A percentile compares a stretch with the other conserved stretches of the same genome.
These are phyloP conservation scores for Golubevia sp. DNA, from an alignment of 1,284 basidiomycete genomes.

Conservation along the genomic window DNA sequence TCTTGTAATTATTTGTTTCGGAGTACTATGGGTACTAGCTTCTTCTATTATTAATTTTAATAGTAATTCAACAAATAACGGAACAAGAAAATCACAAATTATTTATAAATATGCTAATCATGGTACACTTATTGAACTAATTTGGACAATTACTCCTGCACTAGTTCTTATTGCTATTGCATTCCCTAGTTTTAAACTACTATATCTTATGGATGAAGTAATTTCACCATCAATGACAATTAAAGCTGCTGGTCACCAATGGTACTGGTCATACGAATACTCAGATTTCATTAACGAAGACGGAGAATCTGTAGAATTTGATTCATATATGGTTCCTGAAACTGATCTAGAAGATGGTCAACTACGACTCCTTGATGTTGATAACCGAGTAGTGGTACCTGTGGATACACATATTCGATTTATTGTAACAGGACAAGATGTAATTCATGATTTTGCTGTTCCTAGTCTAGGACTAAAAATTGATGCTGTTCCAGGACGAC, in stretches of 20 bases:
- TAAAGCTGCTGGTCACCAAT: slow-evolving; percentile 50
- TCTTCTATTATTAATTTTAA: slow-evolving; percentile 50
- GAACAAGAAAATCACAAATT: slow-evolving; percentile 35
- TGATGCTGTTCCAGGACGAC: slow-evolving; percentile 59
- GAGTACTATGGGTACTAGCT: slow-evolving; percentile 52
- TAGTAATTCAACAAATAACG: slow-evolving; percentile 45
- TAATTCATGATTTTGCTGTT: slow-evolving; percentile 63
- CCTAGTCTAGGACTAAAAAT: slow-evolving; percentile 62
- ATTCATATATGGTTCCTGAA: slow-evolving; percentile 56
- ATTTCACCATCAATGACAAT: slow-evolving; percentile 49
- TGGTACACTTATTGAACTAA: slow-evolving; percentile 47
- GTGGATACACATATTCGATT: slow-evolving; percentile 62
- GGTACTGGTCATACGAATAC: slow-evolving; percentile 46
- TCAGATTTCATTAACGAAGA: slow-evolving; percentile 50
- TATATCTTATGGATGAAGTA: slow-evolving; percentile 60
- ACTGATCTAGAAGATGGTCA: slow-evolving; percentile 62
- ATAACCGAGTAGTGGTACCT: slow-evolving; percentile 62
- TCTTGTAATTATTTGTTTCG: slow-evolving; percentile 59
- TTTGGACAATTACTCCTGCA: slow-evolving; percentile 61
- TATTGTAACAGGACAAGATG: slow-evolving; percentile 60
- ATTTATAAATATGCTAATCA: slow-evolving; percentile 20
- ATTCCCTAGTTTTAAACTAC: slow-evolving; percentile 61
- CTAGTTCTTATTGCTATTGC: slow-evolving; percentile 60
- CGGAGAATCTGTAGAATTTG: slow-evolving; percentile 47
- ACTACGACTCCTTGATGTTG: slow-evolving; percentile 62